Percentiles rank a stretch among this genome's conserved stretches.
Conservation (phyloP, 2,329 filamentous ascomycete species). For the Dothidotthia symphoricarpi region DNA sequence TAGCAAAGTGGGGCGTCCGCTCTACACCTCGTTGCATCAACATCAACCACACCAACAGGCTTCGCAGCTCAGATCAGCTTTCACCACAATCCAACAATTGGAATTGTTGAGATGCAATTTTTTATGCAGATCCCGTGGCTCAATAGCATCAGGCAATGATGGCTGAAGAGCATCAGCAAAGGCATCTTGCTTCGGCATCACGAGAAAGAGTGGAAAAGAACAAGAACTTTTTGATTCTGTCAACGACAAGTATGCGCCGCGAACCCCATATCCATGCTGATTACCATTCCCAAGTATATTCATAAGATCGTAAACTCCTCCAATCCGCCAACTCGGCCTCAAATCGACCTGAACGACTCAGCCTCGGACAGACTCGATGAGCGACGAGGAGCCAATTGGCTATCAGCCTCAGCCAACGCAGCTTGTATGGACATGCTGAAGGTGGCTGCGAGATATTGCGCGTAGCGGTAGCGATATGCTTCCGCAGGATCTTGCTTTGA, state of each 20-base stretch:
- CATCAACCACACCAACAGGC: not conserved
- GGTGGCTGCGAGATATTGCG: slow-evolving; percentile 41
- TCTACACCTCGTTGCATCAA: too few species aligned
- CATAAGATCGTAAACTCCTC: slow-evolving; percentile 16
- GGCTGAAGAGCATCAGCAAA: too few species aligned
- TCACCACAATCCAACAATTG: not conserved
- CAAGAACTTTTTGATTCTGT: slow-evolving; percentile 24
- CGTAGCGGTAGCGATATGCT: slow-evolving; percentile 40
- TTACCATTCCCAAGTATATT: slow-evolving; percentile 21
- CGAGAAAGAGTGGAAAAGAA: slow-evolving; percentile 23
- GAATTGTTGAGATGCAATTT: not conserved
- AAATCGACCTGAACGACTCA: slow-evolving; percentile 33
- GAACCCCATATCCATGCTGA: slow-evolving; percentile 23
- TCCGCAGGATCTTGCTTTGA: slow-evolving; percentile 33
- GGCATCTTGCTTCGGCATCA: slow-evolving; percentile 14
- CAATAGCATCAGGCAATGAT: too few species aligned
- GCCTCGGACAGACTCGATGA: slow-evolving; percentile 39
- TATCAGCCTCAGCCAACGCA: slow-evolving; percentile 39
- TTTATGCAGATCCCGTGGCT: too few species aligned
- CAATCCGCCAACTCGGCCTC: slow-evolving; percentile 8
- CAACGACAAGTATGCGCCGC: slow-evolving; percentile 17
- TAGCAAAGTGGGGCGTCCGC: slow-evolving; percentile 6
- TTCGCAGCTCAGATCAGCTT: too few species aligned
- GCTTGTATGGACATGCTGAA: slow-evolving; percentile 43
- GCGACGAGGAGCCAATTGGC: slow-evolving; percentile 36